These are phyloP conservation scores for Francoa sonchifolia DNA, from an alignment of 441 rosid genomes.

Conservation along the genomic window DNA sequence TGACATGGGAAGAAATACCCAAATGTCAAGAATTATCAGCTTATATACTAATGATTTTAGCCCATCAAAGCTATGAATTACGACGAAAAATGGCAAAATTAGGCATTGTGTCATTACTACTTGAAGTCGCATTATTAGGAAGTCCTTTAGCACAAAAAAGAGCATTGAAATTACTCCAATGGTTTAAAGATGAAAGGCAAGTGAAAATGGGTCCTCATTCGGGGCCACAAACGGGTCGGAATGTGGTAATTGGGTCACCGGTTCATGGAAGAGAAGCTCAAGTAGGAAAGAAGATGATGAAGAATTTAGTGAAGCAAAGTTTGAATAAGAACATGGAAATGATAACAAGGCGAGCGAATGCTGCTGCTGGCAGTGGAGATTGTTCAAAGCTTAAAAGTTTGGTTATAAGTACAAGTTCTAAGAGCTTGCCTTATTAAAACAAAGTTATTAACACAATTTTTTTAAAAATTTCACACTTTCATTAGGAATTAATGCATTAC, in stretches of 20 bases:
- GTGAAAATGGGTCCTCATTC: conserved; percentile 79
- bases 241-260: conserved; percentile 45
- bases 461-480: no score
- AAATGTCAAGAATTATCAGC: conserved; percentile 80
- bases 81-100: conserved; percentile 60
- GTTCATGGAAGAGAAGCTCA: conserved; percentile 32
- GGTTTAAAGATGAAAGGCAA: conserved; percentile 88
- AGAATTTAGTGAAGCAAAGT: conserved; percentile 72
- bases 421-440: conserved; percentile 66
- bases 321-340: conserved; percentile 75
- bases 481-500: no score
- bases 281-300: conserved; percentile 72
- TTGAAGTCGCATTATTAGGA: conserved; percentile 62
- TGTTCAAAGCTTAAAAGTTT: conserved; percentile 46
- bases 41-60: conserved; percentile 68
- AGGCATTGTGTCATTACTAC: conserved; percentile 64
- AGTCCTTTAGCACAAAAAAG: conserved; percentile 71
- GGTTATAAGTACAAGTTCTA: conserved; percentile 67
- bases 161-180: conserved; percentile 62
- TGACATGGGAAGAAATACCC: conserved; percentile 80
- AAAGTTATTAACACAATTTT: no score
- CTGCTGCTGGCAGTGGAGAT: conserved; percentile 10
- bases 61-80: conserved; percentile 65
- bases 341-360: conserved; percentile 63
- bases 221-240: conserved; percentile 53